Base-by-base conservation (phyloP, 371 early-diverging fungal species). In the Mortierella sp. region DNA sequence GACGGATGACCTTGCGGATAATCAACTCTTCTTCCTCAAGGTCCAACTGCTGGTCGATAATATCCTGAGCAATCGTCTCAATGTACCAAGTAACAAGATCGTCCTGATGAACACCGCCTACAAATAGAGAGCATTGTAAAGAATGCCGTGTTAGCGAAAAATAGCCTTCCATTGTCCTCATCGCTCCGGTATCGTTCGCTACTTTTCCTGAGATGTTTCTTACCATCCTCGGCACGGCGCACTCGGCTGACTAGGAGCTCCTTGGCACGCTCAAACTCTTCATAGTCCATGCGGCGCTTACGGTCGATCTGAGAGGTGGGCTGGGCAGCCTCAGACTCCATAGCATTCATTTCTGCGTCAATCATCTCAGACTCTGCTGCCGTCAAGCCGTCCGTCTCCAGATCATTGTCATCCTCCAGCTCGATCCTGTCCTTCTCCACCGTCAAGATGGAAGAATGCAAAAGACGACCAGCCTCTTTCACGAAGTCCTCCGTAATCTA, bases 391-490 rank as follows among this genome's bases (percentile, higher is more conserved):
- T 58, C 87, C 84, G n/a, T 85, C 86, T 70, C 90, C 63, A 68
- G 11, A n/a, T 72, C 79, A 39, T 11, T 67, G n/a, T 52, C 47
- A 10, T 81, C 58, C 77, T 48, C 68, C 79, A 97, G 86, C 11
- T 93, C 92, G 43, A 98, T 89, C 77, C 96, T 95, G 43, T 97
- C 99, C 79, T 93, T 93, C 81, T 97, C 95, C 22, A 99, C 93
- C 31, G 95, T 95, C 69, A 99, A 93, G 68, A 99, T 97, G 2
- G 98, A 97, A 40, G 95, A 94, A 45, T 94, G 93, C 64, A 99
- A 86, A 53, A 99, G 91, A 52, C 94, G 90, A 71, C 92, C 94
- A 6, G 99, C 99, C 88, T 99, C 99, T 47, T 91, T 87, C 13
- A 99, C 99, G 86, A 97, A 96, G 4, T 87, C 86, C 44, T 91